Conservation (phyloP, 768 basidiomycete genomes). For the Scleroderma bovista region DNA sequence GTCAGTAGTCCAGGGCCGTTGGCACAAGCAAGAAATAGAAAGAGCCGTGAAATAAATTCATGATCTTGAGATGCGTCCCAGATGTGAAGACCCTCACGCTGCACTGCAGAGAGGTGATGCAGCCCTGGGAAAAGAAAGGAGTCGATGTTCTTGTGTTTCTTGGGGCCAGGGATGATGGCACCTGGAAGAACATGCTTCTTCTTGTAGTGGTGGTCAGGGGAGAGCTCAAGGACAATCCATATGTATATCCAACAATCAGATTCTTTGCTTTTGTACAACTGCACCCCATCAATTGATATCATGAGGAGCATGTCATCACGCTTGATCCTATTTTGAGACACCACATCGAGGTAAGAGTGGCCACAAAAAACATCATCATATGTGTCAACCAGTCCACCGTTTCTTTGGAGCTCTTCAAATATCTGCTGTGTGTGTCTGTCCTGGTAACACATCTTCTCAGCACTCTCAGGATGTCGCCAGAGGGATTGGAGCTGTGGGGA, state of each 20-base stretch:
- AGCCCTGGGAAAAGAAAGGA: conserved; percentile 16
- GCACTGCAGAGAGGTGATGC: conserved; percentile 11
- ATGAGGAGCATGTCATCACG: conserved; percentile 27
- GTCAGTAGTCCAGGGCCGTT: conserved; percentile 28
- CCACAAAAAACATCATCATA: not conserved
- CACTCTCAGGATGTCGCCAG: not conserved
- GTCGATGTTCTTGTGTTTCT: conserved; percentile 28
- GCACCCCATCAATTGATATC: conserved; percentile 35
- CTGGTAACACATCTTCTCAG: not conserved
- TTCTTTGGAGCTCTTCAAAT: not conserved
- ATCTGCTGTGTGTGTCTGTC: not conserved
- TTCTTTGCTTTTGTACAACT: conserved; percentile 29
- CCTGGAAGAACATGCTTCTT: conserved; percentile 24
- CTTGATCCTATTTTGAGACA: conserved; percentile 1
- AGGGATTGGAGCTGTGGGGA: not conserved
- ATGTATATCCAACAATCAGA: too few relatives aligned
- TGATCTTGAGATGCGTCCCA: conserved; percentile 14
- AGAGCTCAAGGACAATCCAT: too few relatives aligned
- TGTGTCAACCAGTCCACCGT: not conserved
- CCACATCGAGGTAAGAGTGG: not conserved
- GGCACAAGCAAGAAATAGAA: conserved; percentile 19
- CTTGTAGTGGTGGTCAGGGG: conserved; percentile 2
- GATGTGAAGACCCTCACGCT: conserved; percentile 8
- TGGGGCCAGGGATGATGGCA: conserved; percentile 27
- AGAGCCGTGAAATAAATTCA: conserved; percentile 7